Evolutionary conservation across 306 rosid genomes (phyloP), one percentile per base, ranked within the genome.

Genomic region (Macrotyloma uniflorum): DNA sequence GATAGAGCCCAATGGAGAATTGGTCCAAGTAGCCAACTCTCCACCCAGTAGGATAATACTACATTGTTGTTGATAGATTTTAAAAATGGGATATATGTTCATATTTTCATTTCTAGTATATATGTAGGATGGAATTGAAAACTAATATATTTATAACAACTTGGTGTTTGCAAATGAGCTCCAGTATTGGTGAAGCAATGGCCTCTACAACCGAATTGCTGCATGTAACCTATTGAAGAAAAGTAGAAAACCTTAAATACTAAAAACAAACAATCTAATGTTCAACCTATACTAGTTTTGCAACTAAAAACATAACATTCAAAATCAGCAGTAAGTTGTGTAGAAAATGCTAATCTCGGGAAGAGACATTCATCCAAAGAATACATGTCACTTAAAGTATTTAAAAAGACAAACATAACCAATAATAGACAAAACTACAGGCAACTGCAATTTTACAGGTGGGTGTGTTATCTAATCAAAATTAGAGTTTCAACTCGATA

Each of bases 401-500:
- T 78, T 66, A 47, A 26, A 16, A 15, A 72, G 43, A 26, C 47
- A 79, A 42, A 22, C 70, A 74, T 32, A 51, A 46, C 40, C n/a
- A 5, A 1, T 47, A 65, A 43, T 24, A 57, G 13, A 51, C 58
- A 51, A 43, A 42, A 43, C 49, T 43, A 43, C 49, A 11, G 1
- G n/a, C 16, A 42, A 42, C 15, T 42, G 15, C 49, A 13, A 13
- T 43, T 43, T 12, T 12, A 43, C 5, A 43, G 49, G 49, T 11
- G 49, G 5, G 49, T 5, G n/a, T 43, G 15, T 43, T 12, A 11
- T 43, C 49, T 43, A 43, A 43, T 43, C 5, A 43, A 43, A 43
- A 43, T 43, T 3, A 43, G n/a, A 43, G 16, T 43, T 43, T 43
- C 49, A 43, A 11, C 16, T 4, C 49, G 16, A 13, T 43, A 43